Evolutionary conservation across 495 filamentous ascomycete species (phyloP), one percentile per base, ranked within the genome.

Genomic region (Aspergillus avenaceus): DNA sequence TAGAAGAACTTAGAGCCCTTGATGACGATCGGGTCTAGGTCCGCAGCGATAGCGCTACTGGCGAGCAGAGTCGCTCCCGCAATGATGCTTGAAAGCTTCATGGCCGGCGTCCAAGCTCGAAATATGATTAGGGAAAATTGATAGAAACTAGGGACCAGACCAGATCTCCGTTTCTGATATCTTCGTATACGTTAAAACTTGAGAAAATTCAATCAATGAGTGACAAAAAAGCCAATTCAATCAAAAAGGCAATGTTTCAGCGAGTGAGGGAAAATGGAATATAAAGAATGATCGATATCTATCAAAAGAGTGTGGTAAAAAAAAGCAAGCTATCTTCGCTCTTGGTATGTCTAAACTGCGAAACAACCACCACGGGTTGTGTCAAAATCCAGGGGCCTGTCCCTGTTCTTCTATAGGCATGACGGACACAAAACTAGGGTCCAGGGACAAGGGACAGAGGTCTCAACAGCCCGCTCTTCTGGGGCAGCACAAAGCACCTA

Each of bases 1-100:
- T 83, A 84, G 65, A 96, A 96, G 74, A 89, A 90, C 58, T 90
- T 85, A 40, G 78, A 81, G 19, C 84, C 84, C 82, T 86, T 84
- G 73, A 84, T 81, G 53, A 85, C 60, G 54, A 88, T 85, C 5
- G 84, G 84, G 49, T 84, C 64, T 23, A 67, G 41, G 21, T 67
- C 64, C 32, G 56, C 61, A 31, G 61, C 59, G 34, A 62, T 45
- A 29, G 47, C 61, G 45, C 47, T 58, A 42, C 59, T 55, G 32
- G 53, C 45, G 25, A 64, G 56, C 27, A 60, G 49, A 14, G 57
- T 48, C 42, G 54, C 52, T 19, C 58, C 50, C 34, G 60, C 55
- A 29, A 61, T 26, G 37, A 61, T 27, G 42, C 44, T 59, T 14
- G 53, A 57, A 22, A 61, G 25, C 58, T 61, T 64, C 61, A 64